These are phyloP conservation scores for Daldinia caldariorum DNA, from an alignment of 495 filamentous ascomycete species.

Conservation along the genomic window DNA sequence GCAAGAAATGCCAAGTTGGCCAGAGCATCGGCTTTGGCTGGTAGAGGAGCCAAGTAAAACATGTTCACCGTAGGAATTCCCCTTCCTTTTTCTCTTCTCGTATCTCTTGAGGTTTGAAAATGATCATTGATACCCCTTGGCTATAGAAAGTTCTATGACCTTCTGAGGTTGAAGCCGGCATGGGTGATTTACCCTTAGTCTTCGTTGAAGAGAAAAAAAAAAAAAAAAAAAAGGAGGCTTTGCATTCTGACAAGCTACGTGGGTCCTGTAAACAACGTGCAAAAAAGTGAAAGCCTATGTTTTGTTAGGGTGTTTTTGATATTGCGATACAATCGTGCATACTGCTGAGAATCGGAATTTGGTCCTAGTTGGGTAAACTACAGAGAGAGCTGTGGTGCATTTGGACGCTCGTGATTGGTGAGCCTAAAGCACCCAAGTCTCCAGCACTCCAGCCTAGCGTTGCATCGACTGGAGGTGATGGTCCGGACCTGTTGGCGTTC, in stretches of 20 bases:
- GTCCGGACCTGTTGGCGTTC: constrained; percentile 34
- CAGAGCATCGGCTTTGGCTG: constrained; percentile 54
- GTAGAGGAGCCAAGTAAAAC: constrained; percentile 55
- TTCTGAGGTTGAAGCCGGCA: constrained; percentile 22
- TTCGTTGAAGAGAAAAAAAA: neutral
- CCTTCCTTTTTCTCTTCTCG: neutral
- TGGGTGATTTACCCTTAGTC: constrained; percentile 4
- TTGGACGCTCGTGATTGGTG: constrained; percentile 15
- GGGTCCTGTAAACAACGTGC: constrained; percentile 5
- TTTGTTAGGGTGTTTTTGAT: constrained; percentile 1
- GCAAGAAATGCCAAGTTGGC: constrained; percentile 59
- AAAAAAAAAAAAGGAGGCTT: constrained; percentile 4
- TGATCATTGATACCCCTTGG: constrained; percentile 30
- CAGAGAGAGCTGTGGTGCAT: constrained; percentile 9
- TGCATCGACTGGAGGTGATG: constrained; percentile 39
- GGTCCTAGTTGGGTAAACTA: constrained; percentile 1
- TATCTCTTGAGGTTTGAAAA: constrained; percentile 14
- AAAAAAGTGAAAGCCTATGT: constrained; percentile 5
- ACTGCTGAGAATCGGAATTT: constrained; percentile 35
- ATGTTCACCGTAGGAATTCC: neutral
- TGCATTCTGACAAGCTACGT: constrained; percentile 7
- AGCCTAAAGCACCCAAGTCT: constrained; percentile 1
- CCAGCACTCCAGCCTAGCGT: constrained; percentile 32
- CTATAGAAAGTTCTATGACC: constrained; percentile 17
- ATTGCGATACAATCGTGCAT: constrained; percentile 31